Conservation (phyloP, 2,329 filamentous ascomycete species). For the Sporothrix humicola region DNA sequence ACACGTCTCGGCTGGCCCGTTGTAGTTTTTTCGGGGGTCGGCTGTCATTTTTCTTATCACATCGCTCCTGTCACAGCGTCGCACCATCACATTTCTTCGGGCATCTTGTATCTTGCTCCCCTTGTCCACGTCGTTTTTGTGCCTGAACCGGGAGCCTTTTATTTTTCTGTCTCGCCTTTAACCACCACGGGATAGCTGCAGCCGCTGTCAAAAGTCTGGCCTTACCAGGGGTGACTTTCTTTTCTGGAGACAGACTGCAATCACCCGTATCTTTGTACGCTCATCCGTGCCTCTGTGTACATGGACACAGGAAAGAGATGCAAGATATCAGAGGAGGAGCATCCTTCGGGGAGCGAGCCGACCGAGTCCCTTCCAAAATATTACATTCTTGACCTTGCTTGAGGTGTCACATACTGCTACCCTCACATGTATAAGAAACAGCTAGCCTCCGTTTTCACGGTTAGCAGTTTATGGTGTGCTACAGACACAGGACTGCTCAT, state of each 20-base stretch:
- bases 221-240: neutral
- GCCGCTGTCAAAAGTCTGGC: neutral
- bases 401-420: neutral
- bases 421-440: neutral
- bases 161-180: no score
- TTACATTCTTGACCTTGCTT: neutral
- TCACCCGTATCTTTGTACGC: neutral
- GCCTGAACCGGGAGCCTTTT: neutral
- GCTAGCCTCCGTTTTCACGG: no score
- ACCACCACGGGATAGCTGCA: neutral
- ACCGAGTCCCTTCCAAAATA: neutral
- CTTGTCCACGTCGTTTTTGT: neutral
- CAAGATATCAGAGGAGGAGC: neutral
- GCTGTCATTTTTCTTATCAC: slow-evolving; percentile 5
- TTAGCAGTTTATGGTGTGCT: no score
- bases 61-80: slow-evolving; percentile 6
- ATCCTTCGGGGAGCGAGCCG: neutral
- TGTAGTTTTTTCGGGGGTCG: neutral
- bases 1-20: neutral
- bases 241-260: neutral
- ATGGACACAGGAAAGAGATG: no score
- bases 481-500: no score
- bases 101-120: neutral
- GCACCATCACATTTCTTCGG: neutral
- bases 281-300: neutral